Conservation (phyloP, 352 stramenopile genomes). For the Globisporangium radiosum region DNA sequence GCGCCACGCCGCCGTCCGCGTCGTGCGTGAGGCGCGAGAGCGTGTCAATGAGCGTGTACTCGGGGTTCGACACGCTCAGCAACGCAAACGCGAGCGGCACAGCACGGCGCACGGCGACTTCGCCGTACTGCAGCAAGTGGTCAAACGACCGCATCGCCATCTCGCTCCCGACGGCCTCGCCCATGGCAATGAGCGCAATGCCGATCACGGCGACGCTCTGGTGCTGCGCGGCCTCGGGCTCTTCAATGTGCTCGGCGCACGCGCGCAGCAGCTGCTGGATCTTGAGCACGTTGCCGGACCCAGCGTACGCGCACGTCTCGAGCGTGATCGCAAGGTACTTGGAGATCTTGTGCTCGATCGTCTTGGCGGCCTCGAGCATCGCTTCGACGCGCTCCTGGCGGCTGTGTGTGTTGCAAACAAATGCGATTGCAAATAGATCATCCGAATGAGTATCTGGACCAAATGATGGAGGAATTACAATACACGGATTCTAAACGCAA, state of each 20-base stretch:
- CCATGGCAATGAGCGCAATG: slow-evolving; percentile 97
- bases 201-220: slow-evolving; percentile 96
- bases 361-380: slow-evolving; percentile 97
- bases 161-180: slow-evolving; percentile 95
- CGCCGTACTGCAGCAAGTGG: slow-evolving; percentile 99
- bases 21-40: slow-evolving; percentile 98
- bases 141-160: slow-evolving; percentile 99
- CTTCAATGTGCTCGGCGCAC: slow-evolving; percentile 95
- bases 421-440: no score
- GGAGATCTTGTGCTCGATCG: slow-evolving; percentile 96
- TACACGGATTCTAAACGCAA: no score
- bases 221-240: slow-evolving; percentile 68
- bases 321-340: slow-evolving; percentile 96
- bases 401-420: slow-evolving; percentile 14
- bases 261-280: slow-evolving; percentile 97
- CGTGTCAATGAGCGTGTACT: slow-evolving; percentile 95
- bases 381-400: slow-evolving; percentile 94
- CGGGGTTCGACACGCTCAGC: slow-evolving; percentile 96
- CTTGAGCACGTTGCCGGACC: slow-evolving; percentile 98
- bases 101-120: slow-evolving; percentile 94
- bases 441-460: no score
- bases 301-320: slow-evolving; percentile 98
- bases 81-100: slow-evolving; percentile 96
- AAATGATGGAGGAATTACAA: no score
- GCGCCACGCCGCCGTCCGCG: slow-evolving; percentile 93